Conservation (phyloP, 164 flowering plant species). For the Stephania yunnanensis region DNA sequence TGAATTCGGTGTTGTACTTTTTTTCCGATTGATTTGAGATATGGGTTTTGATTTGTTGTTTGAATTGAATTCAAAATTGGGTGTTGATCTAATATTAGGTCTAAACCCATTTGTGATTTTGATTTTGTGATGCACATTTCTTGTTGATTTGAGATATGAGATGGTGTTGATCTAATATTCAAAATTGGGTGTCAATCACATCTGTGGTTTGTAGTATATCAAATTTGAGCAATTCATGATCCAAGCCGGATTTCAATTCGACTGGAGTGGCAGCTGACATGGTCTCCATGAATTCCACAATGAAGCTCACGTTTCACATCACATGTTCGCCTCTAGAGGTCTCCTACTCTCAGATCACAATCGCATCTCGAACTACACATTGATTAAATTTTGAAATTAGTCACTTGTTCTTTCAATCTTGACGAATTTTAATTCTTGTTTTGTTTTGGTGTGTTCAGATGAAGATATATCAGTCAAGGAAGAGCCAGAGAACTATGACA, state of each 20-base stretch:
- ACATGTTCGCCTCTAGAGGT: conserved; percentile 70
- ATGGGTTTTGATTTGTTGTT: too few species aligned
- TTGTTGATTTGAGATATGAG: background rate
- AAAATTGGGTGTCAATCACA: background rate
- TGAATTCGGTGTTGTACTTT: too few species aligned
- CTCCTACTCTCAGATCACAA: conserved; percentile 46
- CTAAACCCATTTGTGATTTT: background rate
- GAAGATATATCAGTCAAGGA: conserved; percentile 78
- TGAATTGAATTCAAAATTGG: background rate
- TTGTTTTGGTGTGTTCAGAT: conserved; percentile 36
- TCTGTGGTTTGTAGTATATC: conserved; percentile 44
- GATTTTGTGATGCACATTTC: background rate
- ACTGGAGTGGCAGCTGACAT: conserved; percentile 84
- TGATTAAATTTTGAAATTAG: background rate
- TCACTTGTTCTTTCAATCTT: background rate
- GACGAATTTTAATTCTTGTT: background rate
- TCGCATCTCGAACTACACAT: conserved; percentile 27
- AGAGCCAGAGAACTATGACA: conserved; percentile 49
- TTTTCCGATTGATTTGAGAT: background rate
- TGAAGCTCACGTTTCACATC: conserved; percentile 60
- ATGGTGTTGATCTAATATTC: too few species aligned
- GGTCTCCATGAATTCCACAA: conserved; percentile 68
- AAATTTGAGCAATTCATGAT: conserved; percentile 56
- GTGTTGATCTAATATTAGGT: background rate
- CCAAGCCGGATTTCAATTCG: conserved; percentile 75